Conservation (phyloP, 208 protist genomes). For the Trypanosoma scelopori region DNA sequence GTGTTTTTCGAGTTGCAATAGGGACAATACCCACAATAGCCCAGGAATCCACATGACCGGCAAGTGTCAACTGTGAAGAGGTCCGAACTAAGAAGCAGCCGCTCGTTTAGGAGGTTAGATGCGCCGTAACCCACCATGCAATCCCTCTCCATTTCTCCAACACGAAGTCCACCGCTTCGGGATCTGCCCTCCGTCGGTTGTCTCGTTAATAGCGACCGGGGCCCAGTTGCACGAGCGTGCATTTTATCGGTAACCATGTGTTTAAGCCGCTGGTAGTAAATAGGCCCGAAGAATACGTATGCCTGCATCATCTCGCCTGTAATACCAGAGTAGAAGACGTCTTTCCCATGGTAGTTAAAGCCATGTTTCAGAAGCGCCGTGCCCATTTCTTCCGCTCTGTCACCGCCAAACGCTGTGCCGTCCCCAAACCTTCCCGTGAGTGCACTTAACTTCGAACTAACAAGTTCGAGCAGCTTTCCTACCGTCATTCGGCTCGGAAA, state of each 20-base stretch:
- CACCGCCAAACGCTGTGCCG: constrained; percentile 96
- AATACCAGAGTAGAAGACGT: constrained; percentile 95
- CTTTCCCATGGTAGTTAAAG: constrained; percentile 99
- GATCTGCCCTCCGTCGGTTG: constrained; percentile 99
- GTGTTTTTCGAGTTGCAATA: constrained; percentile 91
- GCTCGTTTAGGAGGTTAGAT: constrained; percentile 95
- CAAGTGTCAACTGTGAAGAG: constrained; percentile 96
- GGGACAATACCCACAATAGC: constrained; percentile 92
- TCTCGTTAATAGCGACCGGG: constrained; percentile 96
- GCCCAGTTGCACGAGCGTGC: constrained; percentile 96
- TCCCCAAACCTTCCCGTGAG: constrained; percentile 91
- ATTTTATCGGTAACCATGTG: constrained; percentile 99
- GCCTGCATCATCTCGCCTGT: constrained; percentile 97
- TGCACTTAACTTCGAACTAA: constrained; percentile 97
- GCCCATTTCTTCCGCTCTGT: constrained; percentile 94
- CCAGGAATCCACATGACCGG: constrained; percentile 89
- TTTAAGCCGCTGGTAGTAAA: constrained; percentile 99
- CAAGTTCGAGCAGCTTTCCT: constrained; percentile 99
- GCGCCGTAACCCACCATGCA: constrained; percentile 98
- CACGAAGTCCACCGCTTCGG: constrained; percentile 97
- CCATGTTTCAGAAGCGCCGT: constrained; percentile 84
- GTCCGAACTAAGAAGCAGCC: constrained; percentile 98
- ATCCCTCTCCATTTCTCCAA: constrained; percentile 99
- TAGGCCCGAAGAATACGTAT: constrained; percentile 99
- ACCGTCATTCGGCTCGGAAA: constrained; percentile 99